phyloP scores from a whole-genome alignment of 148 eudicot genomes.

The Rhododendron williamsianum region DNA sequence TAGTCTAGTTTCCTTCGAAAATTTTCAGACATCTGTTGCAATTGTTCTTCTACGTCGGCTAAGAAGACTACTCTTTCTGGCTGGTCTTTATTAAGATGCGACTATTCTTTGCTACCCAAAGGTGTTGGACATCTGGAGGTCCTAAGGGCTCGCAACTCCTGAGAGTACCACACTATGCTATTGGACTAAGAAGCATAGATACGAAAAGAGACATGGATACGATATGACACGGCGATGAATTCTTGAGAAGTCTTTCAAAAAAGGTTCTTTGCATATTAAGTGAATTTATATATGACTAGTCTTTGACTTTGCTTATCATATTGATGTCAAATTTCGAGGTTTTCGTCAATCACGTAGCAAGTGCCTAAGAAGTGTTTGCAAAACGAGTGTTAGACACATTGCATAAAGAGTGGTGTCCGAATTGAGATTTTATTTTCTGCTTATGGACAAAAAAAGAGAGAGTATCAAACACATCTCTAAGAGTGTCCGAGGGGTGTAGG shows the following conservation, averaged over 20 bases:
- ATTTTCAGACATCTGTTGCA: background rate
- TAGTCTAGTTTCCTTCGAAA: background rate
- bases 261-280: background rate
- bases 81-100: too few species aligned
- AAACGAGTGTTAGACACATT: background rate
- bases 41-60: too few species aligned
- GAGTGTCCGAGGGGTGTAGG: background rate
- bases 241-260: background rate
- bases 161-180: too few species aligned
- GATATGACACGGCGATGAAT: background rate
- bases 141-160: too few species aligned
- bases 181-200: too few species aligned
- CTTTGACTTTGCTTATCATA: background rate
- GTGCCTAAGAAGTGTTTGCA: background rate
- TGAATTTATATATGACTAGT: background rate
- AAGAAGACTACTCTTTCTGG: too few species aligned
- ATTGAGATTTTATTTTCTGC: background rate
- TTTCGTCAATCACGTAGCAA: background rate
- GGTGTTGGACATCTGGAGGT: too few species aligned
- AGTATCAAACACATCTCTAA: background rate
- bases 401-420: background rate
- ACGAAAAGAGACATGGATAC: background rate
- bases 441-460: background rate
- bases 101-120: too few species aligned
- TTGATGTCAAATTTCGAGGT: background rate